Conservation (phyloP, 2,329 filamentous ascomycete species). For the Madurella mycetomatis region DNA sequence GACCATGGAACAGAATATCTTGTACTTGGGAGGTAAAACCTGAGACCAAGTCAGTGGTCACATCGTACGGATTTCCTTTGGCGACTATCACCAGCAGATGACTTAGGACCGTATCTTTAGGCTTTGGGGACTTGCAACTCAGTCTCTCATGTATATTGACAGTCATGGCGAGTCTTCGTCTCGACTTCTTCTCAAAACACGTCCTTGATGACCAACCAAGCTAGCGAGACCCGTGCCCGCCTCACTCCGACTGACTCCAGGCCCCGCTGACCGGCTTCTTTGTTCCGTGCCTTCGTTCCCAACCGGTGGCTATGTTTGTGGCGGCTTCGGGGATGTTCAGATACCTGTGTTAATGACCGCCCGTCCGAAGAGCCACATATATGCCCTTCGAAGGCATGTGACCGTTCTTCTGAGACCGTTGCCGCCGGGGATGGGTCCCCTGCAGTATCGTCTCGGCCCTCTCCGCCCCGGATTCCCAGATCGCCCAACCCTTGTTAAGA, state of each 20-base stretch:
- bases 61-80: slow-evolving; percentile 5
- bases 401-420: not conserved
- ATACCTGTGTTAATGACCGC: no score
- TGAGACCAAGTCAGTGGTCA: slow-evolving; percentile 24
- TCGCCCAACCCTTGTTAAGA: no score
- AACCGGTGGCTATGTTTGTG: not conserved
- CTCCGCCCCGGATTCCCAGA: no score
- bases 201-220: slow-evolving; percentile 8
- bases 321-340: no score
- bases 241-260: not conserved
- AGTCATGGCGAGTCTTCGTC: slow-evolving; percentile 5
- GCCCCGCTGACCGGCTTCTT: not conserved
- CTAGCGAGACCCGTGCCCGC: slow-evolving; percentile 4
- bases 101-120: slow-evolving; percentile 4
- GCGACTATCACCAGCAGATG: slow-evolving; percentile 12
- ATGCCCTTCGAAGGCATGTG: not conserved
- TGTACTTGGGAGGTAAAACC: slow-evolving; percentile 50
- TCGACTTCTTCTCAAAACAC: slow-evolving; percentile 1
- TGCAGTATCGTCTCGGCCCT: not conserved
- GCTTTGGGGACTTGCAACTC: slow-evolving; percentile 6
- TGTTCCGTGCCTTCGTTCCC: not conserved
- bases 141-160: slow-evolving; percentile 13
- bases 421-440: no score
- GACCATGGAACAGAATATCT: slow-evolving; percentile 48
- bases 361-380: not conserved